These are phyloP conservation scores for Porodaedalea pini DNA, from an alignment of 1,284 basidiomycete genomes.

Conservation along the genomic window DNA sequence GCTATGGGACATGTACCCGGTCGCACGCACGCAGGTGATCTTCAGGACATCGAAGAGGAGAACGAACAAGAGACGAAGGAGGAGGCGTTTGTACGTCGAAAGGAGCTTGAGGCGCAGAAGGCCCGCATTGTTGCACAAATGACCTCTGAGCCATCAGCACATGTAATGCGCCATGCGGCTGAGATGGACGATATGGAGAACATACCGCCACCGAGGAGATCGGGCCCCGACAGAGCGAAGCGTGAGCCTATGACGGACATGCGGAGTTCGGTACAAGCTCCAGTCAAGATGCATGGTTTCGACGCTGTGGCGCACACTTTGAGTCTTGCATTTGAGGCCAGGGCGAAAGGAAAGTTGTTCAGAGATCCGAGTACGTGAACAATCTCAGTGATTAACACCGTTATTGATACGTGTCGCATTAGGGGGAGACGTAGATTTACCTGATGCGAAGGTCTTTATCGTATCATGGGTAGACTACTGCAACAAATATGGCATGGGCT, in stretches of 20 bases:
- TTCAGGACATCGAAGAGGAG: conserved; percentile 53
- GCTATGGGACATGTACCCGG: conserved; percentile 23
- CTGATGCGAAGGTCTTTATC: conserved; percentile 83
- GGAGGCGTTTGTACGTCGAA: conserved; percentile 52
- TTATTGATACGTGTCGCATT: not conserved
- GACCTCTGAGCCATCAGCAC: conserved; percentile 43
- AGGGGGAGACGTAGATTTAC: conserved; percentile 43
- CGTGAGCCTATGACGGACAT: conserved; percentile 30
- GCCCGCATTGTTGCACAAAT: conserved; percentile 88
- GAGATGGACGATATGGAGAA: conserved; percentile 44
- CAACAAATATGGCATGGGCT: conserved; percentile 98
- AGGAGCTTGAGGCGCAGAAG: conserved; percentile 82
- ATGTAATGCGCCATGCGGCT: conserved; percentile 23
- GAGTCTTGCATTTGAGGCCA: conserved; percentile 64
- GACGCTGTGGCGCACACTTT: conserved; percentile 68
- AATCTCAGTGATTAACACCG: no score
- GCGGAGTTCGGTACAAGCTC: conserved; percentile 22
- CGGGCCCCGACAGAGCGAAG: conserved; percentile 28
- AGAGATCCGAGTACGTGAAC: conserved; percentile 49
- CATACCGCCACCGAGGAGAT: conserved; percentile 33
- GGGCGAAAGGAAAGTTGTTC: conserved; percentile 57
- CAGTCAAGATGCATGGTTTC: conserved; percentile 50
- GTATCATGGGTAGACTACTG: conserved; percentile 98
- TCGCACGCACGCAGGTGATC: conserved; percentile 37
- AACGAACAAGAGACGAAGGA: conserved; percentile 43